Conservation (phyloP, 495 filamentous ascomycete genomes). For the Aspergillus olivimuriae region DNA sequence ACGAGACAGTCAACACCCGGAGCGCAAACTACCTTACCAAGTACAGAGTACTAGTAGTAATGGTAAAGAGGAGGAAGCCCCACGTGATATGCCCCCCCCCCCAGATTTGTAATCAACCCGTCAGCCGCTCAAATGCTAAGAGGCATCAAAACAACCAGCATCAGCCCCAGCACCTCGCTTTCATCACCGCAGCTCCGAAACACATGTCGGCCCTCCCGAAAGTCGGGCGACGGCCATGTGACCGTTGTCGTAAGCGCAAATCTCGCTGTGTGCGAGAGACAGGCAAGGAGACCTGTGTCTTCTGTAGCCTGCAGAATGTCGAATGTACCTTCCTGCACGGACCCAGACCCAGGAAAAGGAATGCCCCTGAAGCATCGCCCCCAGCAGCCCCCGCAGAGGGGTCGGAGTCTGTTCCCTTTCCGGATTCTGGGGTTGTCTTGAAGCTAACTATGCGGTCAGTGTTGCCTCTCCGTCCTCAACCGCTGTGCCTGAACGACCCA, state of each 20-base stretch:
- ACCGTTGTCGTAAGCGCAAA: slow-evolving; percentile 13
- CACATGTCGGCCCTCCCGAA: too few relatives aligned
- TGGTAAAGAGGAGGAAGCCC: too few relatives aligned
- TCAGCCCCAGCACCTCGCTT: too few relatives aligned
- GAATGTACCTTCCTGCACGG: slow-evolving; percentile 17
- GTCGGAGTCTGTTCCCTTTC: neutral
- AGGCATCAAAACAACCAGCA: too few relatives aligned
- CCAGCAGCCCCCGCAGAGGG: neutral
- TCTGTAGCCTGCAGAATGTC: slow-evolving; percentile 8
- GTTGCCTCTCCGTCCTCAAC: neutral
- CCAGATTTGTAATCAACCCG: too few relatives aligned
- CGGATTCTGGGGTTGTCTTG: neutral
- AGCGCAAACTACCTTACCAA: too few relatives aligned
- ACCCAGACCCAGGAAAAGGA: slow-evolving; percentile 7
- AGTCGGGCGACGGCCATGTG: slow-evolving; percentile 18
- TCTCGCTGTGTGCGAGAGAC: slow-evolving; percentile 13
- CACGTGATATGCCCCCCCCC: too few relatives aligned
- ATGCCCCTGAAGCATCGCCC: neutral
- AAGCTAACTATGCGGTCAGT: neutral
- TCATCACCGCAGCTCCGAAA: too few relatives aligned
- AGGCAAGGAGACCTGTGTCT: slow-evolving; percentile 12
- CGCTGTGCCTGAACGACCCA: neutral
- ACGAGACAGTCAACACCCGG: too few relatives aligned
- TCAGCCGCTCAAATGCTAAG: too few relatives aligned
- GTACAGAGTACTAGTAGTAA: too few relatives aligned